phyloP scores from a whole-genome alignment of 495 filamentous ascomycete genomes.

The Annulohypoxylon maeteangense region DNA sequence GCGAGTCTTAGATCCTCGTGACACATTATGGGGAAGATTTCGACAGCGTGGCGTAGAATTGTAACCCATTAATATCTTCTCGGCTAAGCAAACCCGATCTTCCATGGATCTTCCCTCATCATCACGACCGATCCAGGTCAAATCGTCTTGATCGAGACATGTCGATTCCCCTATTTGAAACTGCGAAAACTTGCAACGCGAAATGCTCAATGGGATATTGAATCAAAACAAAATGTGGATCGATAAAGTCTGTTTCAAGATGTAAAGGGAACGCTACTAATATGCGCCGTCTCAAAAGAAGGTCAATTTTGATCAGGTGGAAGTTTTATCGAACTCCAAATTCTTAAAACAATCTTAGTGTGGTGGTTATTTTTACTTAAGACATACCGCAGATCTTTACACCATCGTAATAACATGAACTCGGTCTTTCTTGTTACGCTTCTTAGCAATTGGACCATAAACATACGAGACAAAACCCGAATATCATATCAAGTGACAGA shows the following conservation, averaged over 20 bases:
- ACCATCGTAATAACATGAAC: neutral
- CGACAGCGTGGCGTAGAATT: constrained; percentile 10
- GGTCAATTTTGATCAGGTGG: neutral
- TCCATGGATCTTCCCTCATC: neutral
- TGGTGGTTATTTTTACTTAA: neutral
- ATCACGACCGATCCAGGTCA: neutral
- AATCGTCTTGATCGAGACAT: neutral
- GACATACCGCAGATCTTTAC: neutral
- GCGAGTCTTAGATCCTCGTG: constrained; percentile 30
- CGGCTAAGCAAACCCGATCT: neutral
- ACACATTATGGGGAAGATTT: constrained; percentile 2
- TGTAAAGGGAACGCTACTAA: neutral
- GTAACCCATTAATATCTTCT: constrained; percentile 1
- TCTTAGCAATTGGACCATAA: neutral
- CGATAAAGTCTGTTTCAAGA: neutral
- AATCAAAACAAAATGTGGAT: neutral
- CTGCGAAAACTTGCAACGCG: neutral
- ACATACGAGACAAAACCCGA: neutral
- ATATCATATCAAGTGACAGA: neutral
- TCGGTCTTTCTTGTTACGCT: neutral
- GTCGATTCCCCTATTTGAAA: neutral
- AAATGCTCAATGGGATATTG: neutral
- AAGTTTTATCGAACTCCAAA: neutral
- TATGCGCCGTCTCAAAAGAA: neutral
- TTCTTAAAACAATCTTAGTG: neutral